Percentiles rank a stretch among this genome's conserved stretches.
Conservation (phyloP, 352 stramenopile species). For the Pythium pectinolyticum region DNA sequence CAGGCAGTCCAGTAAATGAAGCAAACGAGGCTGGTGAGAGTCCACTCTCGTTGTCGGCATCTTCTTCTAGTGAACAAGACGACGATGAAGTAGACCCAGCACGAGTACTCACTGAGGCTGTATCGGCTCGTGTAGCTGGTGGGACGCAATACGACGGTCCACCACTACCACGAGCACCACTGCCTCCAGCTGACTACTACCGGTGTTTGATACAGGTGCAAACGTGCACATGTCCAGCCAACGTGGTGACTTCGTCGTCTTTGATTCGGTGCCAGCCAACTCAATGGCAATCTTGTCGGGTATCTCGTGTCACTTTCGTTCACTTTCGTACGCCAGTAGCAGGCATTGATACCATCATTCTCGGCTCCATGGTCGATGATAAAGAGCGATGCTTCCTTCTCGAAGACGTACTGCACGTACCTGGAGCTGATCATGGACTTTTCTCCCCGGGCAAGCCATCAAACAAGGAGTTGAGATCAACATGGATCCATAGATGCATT, state of each 20-base stretch:
- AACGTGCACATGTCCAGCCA: background rate
- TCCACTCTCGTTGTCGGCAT: too few species aligned
- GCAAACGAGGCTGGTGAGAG: background rate
- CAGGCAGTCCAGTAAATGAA: background rate
- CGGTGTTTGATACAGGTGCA: slow-evolving; percentile 8
- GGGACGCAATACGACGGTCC: background rate
- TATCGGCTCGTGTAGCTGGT: background rate
- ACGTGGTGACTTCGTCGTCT: slow-evolving; percentile 1
- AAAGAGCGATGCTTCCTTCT: background rate
- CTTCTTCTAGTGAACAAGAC: too few species aligned
- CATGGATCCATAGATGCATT: background rate
- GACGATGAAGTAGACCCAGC: too few species aligned
- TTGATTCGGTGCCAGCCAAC: background rate
- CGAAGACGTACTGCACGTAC: background rate
- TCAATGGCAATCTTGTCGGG: background rate
- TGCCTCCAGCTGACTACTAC: too few species aligned
- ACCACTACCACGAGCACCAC: background rate
- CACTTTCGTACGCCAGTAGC: background rate
- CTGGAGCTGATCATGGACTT: background rate
- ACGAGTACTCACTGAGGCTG: too few species aligned
- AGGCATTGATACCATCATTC: slow-evolving; percentile 5
- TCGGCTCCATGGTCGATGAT: slow-evolving; percentile 1
- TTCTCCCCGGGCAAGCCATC: slow-evolving; percentile 8
- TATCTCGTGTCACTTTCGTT: too few species aligned
- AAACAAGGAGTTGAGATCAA: background rate